Conservation (phyloP, 2,329 filamentous ascomycete genomes). For the Penicillium brasilianum region DNA sequence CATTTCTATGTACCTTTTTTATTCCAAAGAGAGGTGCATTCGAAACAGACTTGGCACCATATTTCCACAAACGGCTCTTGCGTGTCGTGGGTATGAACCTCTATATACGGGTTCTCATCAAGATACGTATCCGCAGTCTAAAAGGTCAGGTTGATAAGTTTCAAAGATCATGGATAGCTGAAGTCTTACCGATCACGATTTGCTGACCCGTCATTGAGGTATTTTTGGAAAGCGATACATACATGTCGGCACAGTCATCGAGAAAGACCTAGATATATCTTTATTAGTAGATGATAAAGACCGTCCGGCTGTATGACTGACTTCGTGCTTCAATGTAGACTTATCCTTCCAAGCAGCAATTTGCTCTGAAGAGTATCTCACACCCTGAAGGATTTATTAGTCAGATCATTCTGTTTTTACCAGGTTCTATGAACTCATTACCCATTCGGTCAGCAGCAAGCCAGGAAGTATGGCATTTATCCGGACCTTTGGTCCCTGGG, state of each 20-base stretch:
- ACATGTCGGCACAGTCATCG: constrained; percentile 37
- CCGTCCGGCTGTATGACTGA: background rate
- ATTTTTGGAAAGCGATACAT: constrained; percentile 35
- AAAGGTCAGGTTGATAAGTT: background rate
- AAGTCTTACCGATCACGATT: constrained; percentile 36
- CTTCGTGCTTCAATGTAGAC: constrained; percentile 3
- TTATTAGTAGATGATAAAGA: background rate
- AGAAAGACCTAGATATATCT: constrained; percentile 28
- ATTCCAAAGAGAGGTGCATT: too few species aligned
- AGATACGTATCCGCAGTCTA: background rate
- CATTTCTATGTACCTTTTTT: too few species aligned
- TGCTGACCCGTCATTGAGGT: constrained; percentile 42
- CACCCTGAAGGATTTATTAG: background rate
- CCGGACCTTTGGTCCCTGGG: constrained; percentile 58
- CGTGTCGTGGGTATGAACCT: too few species aligned
- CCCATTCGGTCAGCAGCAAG: constrained; percentile 11
- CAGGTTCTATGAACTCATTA: background rate
- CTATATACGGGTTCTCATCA: background rate
- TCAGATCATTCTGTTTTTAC: background rate
- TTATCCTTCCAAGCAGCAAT: background rate
- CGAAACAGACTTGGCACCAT: too few species aligned
- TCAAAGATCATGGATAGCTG: background rate
- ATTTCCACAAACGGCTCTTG: too few species aligned
- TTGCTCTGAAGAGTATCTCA: background rate
- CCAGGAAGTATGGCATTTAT: constrained; percentile 58